Conservation (phyloP, 2,329 filamentous ascomycete genomes). For the Paecilomyces fulvus region DNA sequence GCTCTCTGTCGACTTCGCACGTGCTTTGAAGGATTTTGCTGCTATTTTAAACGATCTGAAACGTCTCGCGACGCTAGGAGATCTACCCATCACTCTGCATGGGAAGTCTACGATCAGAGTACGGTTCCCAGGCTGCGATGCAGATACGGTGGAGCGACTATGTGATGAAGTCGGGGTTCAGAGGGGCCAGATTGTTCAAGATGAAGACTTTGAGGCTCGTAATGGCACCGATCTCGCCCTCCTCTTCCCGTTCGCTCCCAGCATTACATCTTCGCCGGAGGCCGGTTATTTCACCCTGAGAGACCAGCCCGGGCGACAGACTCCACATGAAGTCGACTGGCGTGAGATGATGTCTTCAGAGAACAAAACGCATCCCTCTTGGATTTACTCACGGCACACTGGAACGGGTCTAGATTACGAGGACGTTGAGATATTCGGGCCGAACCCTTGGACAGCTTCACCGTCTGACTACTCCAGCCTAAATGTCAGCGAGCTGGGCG, state of each 20-base stretch:
- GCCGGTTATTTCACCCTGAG: slow-evolving; percentile 35
- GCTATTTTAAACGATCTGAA: slow-evolving; percentile 73
- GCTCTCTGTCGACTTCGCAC: slow-evolving; percentile 79
- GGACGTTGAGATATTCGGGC: slow-evolving; percentile 34
- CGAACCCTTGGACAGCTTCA: slow-evolving; percentile 47
- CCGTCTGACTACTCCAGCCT: slow-evolving; percentile 51
- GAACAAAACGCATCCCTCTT: slow-evolving; percentile 13
- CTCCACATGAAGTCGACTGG: slow-evolving; percentile 44
- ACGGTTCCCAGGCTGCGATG: slow-evolving; percentile 85
- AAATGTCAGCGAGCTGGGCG: slow-evolving; percentile 44
- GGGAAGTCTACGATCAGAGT: slow-evolving; percentile 62
- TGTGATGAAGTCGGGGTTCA: slow-evolving; percentile 82
- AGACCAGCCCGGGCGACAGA: slow-evolving; percentile 21
- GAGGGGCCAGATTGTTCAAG: slow-evolving; percentile 70
- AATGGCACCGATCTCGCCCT: slow-evolving; percentile 66
- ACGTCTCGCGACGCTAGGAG: slow-evolving; percentile 66
- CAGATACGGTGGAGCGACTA: slow-evolving; percentile 68
- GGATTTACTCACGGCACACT: slow-evolving; percentile 15
- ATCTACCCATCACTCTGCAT: slow-evolving; percentile 71
- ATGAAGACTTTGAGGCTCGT: slow-evolving; percentile 62
- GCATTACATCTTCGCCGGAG: slow-evolving; percentile 38
- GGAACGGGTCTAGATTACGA: slow-evolving; percentile 31
- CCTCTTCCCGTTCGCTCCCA: slow-evolving; percentile 78
- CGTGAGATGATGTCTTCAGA: slow-evolving; percentile 48
- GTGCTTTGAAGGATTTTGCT: slow-evolving; percentile 74